Base-by-base conservation (phyloP, 1,139 yeast genomes). In the Blastobotrys elegans region DNA sequence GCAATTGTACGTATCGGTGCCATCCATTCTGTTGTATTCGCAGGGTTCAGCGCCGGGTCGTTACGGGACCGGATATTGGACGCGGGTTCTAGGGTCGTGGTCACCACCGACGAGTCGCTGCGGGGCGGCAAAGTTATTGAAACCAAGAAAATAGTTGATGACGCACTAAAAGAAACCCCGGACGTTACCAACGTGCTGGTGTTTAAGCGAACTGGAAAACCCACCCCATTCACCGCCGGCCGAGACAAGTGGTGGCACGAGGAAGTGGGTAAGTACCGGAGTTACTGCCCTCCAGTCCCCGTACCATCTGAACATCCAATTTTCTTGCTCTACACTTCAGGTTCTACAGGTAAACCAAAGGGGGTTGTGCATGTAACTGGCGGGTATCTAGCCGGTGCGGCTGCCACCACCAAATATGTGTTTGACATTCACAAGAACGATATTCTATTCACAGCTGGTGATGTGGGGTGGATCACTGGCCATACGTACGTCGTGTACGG, bases 381-480 rank as follows among this genome's bases (percentile, higher is more conserved):
- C 61, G 97, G 97, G 54, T 92, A 84, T 73, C 76, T 92, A 58
- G 75, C 92, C 58, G 97, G 97, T 56, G 97, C 97, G 42, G 95
- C 96, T 46, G 72, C 90, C 71, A 88, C 97, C 50, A 88, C 97
- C 51, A 86, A 84, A 69, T 92, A 90, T 69, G 86, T 90, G 48
- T 92, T 92, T 66, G 98, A 94, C 68, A 77, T 92, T 50, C 96
- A 89, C 66, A 41, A 35, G 7, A 26, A 29, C 11, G 98, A 92
- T 69, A 77, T 86, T 47, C 74, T 92, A 53, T 92, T 92, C 76
- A 90, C 97, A 45, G 97, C 97, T 47, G 97, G 97, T 67, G 98
- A 92, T 69, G 96, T 92, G 47, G 98, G 98, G 67, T 92, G 98
- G 98, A 92, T 92, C 66, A 92, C 98, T 33, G 98, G 98, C 61